phyloP scores from a whole-genome alignment of 345 rosid species.

The Aegle marmelos region DNA sequence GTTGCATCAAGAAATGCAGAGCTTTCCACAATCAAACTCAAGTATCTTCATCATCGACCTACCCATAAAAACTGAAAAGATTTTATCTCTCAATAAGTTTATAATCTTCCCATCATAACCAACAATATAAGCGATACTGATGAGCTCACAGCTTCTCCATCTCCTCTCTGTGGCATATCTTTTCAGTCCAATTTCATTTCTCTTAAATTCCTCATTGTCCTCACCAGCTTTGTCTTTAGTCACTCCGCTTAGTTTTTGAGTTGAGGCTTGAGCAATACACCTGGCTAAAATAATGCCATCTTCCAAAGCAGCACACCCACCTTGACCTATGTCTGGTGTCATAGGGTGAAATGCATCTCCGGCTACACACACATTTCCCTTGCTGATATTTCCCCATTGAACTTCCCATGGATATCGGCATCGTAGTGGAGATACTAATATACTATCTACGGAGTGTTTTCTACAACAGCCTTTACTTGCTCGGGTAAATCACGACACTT shows the following conservation, averaged over 20 bases:
- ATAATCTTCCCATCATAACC: conserved; percentile 20
- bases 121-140: conserved; percentile 24
- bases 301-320: conserved; percentile 28
- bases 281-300: conserved; percentile 34
- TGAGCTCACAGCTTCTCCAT: conserved; percentile 38
- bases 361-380: conserved; percentile 56
- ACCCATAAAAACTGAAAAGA: conserved; percentile 1
- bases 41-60: conserved; percentile 8
- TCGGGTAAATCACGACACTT: too few species aligned
- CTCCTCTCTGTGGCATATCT: conserved; percentile 31
- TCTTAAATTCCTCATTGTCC: conserved; percentile 10
- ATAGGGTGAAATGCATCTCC: conserved; percentile 79
- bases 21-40: conserved; percentile 30
- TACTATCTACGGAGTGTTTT: conserved; percentile 35
- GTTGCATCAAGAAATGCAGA: conserved; percentile 13
- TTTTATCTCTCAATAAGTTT: conserved; percentile 19
- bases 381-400: conserved; percentile 52
- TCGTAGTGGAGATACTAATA: conserved; percentile 28
- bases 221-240: neutral
- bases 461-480: conserved; percentile 16
- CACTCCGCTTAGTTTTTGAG: too few species aligned
- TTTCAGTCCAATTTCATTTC: conserved; percentile 26
- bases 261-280: conserved; percentile 24
- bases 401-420: conserved; percentile 60
- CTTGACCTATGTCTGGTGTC: conserved; percentile 62